Base-by-base conservation (phyloP, 768 basidiomycete species). In the Melanogaster broomeanus region DNA sequence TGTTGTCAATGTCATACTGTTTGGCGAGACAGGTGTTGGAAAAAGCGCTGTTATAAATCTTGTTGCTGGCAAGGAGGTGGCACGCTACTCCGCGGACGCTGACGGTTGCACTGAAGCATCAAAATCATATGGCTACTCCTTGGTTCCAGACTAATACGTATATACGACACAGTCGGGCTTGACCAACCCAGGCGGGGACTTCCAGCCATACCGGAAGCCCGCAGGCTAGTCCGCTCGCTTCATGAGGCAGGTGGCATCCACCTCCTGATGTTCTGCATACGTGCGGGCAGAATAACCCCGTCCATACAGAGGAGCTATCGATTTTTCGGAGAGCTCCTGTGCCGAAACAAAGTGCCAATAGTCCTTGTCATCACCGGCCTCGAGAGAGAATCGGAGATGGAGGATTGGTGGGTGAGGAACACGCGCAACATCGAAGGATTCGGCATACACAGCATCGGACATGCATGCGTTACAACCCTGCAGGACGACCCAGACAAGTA, bases 321-420 rank as follows among this genome's bases (percentile, higher is more conserved):
- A 33, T 7, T 37, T 47, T 47, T 37, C 16, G 9, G 19, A 12
- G 30, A 37, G 16, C 58, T 71, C 15, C 63, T 73, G n/a, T n/a
- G n/a, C n/a, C n/a, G n/a, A n/a, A 39, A 51, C 18, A 25, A 58
- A 19, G 72, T 72, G 6, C 70, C 70, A 7, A 59, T 64, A n/a
- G 55, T 69, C 1, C 30, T 73, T 6, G 66, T 63, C 9, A 51
- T 72, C 11, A 72, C 68, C 2, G 65, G 68, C 22, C 59, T 72
- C 3, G 72, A 70, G 49, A 35, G 50, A n/a, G 43, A 52, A 25
- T 27, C 27, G n/a, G 19, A 6, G 28, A 62, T 60, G 61, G 60
- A 62, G 30, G 35, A 37, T 18, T 62, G 60, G 61, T 62, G 61
- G 60, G 35, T 21, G 6, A n/a, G 33, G 18, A 37, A 37, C 31